Evolutionary conservation across 495 filamentous ascomycete species (phyloP).

Genomic region (Aspergillus affinis): DNA sequence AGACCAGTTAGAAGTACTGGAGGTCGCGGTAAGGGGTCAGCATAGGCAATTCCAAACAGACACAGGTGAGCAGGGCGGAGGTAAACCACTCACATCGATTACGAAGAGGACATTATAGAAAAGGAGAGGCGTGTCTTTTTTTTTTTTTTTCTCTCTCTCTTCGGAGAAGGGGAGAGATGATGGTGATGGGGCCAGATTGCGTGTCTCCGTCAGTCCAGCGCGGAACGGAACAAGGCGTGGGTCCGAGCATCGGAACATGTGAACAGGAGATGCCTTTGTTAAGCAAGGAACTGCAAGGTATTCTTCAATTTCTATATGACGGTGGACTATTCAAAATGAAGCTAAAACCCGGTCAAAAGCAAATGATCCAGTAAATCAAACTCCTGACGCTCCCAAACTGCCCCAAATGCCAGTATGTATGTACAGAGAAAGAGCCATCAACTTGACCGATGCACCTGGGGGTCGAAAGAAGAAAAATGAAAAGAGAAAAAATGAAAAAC

Average conservation of each 20-base stretch:
- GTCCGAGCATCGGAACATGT: conserved; percentile 10
- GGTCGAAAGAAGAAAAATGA: not conserved
- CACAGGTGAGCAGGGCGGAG: not conserved
- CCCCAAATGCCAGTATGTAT: too few species aligned
- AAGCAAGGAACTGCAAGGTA: too few species aligned
- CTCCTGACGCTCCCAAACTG: too few species aligned
- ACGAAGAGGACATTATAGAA: conserved; percentile 22
- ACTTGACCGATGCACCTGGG: too few species aligned
- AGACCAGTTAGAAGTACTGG: not conserved
- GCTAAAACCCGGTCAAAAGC: too few species aligned
- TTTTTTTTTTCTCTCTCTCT: too few species aligned
- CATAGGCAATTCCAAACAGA: not conserved
- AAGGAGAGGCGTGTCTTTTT: not conserved
- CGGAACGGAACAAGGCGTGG: conserved; percentile 26
- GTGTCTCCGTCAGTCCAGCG: conserved; percentile 22
- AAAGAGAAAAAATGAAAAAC: conserved; percentile 6
- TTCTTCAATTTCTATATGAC: too few species aligned
- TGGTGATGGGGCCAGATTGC: conserved; percentile 21
- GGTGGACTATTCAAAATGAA: too few species aligned
- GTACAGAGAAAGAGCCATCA: too few species aligned
- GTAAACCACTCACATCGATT: conserved; percentile 6
- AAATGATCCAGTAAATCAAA: too few species aligned
- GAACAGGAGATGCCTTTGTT: too few species aligned
- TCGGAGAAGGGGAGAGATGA: conserved; percentile 1
- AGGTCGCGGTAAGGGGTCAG: conserved; percentile 8